Evolutionary conservation across 2,329 filamentous ascomycete genomes (phyloP).

Genomic region (Botrytis deweyae): DNA sequence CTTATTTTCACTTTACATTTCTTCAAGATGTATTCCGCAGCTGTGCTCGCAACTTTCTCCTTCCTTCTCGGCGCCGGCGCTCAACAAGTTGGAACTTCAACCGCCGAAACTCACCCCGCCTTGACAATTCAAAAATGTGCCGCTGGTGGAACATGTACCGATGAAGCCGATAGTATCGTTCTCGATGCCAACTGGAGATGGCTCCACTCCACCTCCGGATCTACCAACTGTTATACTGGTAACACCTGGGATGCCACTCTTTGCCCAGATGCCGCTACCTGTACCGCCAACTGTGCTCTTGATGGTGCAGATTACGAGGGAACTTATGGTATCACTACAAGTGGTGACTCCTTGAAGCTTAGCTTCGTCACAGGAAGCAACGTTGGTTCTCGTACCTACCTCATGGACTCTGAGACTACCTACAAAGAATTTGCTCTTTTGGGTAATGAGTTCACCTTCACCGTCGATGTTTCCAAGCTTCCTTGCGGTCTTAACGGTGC

Average conservation of each 20-base stretch:
- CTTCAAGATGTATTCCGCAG: constrained; percentile 13
- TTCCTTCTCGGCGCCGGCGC: constrained; percentile 23
- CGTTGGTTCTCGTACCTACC: constrained; percentile 46
- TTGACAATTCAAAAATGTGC: constrained; percentile 38
- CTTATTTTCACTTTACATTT: constrained; percentile 1
- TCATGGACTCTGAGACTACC: constrained; percentile 44
- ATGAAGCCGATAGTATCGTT: constrained; percentile 50
- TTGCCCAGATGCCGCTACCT: constrained; percentile 51
- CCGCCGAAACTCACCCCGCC: constrained; percentile 50
- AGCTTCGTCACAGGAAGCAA: constrained; percentile 24
- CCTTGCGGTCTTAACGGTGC: constrained; percentile 71
- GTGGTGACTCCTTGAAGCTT: constrained; percentile 42
- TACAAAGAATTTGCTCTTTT: constrained; percentile 61
- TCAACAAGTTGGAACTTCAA: constrained; percentile 44
- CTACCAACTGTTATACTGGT: constrained; percentile 39
- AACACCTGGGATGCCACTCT: constrained; percentile 43
- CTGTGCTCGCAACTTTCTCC: constrained; percentile 18
- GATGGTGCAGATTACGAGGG: constrained; percentile 50
- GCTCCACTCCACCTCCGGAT: constrained; percentile 43
- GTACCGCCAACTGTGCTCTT: constrained; percentile 55
- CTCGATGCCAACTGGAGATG: constrained; percentile 44
- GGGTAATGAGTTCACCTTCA: constrained; percentile 55
- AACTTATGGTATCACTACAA: constrained; percentile 43
- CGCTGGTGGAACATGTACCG: constrained; percentile 43
- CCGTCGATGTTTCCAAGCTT: constrained; percentile 66